A percentile compares a stretch with the other conserved stretches of the same genome.
phyloP scores from a whole-genome alignment of 2,329 filamentous ascomycete species.

The Trichophyton schoenleinii region DNA sequence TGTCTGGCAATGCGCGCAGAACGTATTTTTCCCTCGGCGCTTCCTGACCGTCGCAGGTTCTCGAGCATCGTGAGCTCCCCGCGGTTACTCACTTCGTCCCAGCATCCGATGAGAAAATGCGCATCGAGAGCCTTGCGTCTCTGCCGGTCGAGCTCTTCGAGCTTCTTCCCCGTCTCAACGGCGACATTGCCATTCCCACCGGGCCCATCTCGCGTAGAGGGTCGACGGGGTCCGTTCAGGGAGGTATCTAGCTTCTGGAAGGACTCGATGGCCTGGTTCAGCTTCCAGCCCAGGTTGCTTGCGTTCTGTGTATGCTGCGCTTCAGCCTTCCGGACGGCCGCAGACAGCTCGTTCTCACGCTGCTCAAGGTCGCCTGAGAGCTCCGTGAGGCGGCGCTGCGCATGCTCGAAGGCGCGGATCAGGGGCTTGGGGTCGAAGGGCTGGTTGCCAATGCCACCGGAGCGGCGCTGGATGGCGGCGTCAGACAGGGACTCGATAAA shows the following conservation, averaged over 20 bases:
- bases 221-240: conserved; percentile 42
- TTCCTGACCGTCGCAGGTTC: conserved; percentile 71
- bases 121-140: conserved; percentile 80
- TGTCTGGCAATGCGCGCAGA: conserved; percentile 91
- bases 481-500: conserved; percentile 92
- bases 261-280: conserved; percentile 81
- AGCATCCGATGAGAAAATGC: conserved; percentile 90
- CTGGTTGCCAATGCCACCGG: conserved; percentile 42
- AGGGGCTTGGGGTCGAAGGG: conserved; percentile 91
- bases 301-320: conserved; percentile 84
- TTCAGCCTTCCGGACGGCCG: conserved; percentile 81
- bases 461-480: conserved; percentile 60
- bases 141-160: conserved; percentile 92
- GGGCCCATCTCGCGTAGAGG: conserved; percentile 17
- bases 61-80: conserved; percentile 79
- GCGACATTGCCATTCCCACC: conserved; percentile 67
- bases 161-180: conserved; percentile 82
- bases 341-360: conserved; percentile 80
- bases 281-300: conserved; percentile 71
- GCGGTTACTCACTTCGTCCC: conserved; percentile 85
- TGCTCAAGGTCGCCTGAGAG: conserved; percentile 68
- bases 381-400: conserved; percentile 40
- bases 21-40: conserved; percentile 81
- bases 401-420: conserved; percentile 83
- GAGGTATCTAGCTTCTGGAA: conserved; percentile 84